Percentiles rank a stretch among this genome's conserved stretches.
Evolutionary conservation across 1,284 basidiomycete genomes (phyloP).

Genomic region (Puccinia hordei): DNA sequence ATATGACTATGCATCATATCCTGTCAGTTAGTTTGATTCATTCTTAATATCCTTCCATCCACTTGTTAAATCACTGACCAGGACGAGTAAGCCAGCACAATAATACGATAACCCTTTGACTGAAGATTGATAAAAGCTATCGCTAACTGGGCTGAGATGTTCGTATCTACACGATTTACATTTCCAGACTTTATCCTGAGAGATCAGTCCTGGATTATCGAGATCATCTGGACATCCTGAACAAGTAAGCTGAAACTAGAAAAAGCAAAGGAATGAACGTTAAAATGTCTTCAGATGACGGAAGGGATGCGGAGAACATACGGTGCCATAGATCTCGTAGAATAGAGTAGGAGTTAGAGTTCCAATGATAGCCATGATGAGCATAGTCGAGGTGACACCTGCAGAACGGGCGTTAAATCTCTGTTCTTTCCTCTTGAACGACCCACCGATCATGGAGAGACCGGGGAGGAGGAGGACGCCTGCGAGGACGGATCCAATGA

Average conservation of each 20-base stretch:
- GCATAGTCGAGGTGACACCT: conserved; percentile 97
- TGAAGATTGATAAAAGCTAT: conserved; percentile 94
- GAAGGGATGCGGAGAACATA: conserved; percentile 62
- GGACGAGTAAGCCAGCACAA: conserved; percentile 82
- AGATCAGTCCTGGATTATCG: conserved; percentile 53
- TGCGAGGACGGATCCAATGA: conserved; percentile 89
- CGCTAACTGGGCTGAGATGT: conserved; percentile 85
- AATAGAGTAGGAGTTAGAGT: conserved; percentile 93
- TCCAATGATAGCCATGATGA: conserved; percentile 99
- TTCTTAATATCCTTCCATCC: no score
- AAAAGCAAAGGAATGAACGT: conserved; percentile 17
- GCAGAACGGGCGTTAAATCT: conserved; percentile 98
- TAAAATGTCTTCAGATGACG: background rate
- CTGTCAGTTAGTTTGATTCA: background rate
- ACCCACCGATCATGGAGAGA: conserved; percentile 92
- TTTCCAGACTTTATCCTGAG: conserved; percentile 68
- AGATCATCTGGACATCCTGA: conserved; percentile 73
- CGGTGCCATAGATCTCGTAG: conserved; percentile 97
- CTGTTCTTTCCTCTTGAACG: conserved; percentile 87
- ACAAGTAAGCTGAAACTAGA: conserved; percentile 89
- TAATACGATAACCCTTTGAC: conserved; percentile 93
- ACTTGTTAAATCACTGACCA: conserved; percentile 72
- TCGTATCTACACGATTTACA: conserved; percentile 93
- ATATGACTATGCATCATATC: conserved; percentile 75
- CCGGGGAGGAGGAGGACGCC: conserved; percentile 98